Evolutionary conservation across 106 monocot genomes (phyloP).

Genomic region (Acorus calamus): DNA sequence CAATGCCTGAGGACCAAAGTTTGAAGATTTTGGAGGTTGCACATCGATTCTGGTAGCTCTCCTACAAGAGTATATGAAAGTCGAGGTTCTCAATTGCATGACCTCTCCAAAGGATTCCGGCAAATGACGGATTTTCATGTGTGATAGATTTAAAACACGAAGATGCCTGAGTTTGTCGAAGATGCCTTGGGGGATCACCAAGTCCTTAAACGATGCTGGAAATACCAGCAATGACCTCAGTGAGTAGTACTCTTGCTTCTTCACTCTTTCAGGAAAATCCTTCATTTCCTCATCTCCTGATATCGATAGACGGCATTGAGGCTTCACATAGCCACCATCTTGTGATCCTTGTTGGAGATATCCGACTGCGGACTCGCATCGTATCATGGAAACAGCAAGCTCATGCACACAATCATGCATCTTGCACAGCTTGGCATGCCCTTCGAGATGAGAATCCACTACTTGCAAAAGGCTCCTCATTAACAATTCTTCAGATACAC

Average conservation of each 20-base stretch:
- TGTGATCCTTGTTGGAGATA: too few species aligned
- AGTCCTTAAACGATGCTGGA: too few species aligned
- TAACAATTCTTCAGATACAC: constrained; percentile 20
- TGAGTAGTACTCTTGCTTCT: too few species aligned
- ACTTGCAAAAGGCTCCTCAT: constrained; percentile 22
- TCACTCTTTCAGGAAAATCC: too few species aligned
- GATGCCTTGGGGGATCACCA: neutral
- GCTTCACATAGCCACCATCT: too few species aligned
- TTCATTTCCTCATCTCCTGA: too few species aligned
- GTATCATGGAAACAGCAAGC: too few species aligned
- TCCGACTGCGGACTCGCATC: too few species aligned
- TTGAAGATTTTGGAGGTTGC: constrained; percentile 18
- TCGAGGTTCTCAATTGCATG: constrained; percentile 20
- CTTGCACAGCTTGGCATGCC: constrained; percentile 1
- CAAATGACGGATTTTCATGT: neutral
- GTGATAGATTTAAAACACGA: constrained; percentile 3
- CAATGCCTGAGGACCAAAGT: neutral
- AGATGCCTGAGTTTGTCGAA: neutral
- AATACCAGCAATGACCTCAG: too few species aligned
- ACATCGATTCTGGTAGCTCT: constrained; percentile 8
- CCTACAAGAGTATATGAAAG: constrained; percentile 7
- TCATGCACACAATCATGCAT: constrained; percentile 28
- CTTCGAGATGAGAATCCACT: too few species aligned
- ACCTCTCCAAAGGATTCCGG: constrained; percentile 13
- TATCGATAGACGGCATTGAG: too few species aligned